Base-by-base conservation (phyloP, 805 yeast genomes). In the Yarrowia yakushimensis region DNA sequence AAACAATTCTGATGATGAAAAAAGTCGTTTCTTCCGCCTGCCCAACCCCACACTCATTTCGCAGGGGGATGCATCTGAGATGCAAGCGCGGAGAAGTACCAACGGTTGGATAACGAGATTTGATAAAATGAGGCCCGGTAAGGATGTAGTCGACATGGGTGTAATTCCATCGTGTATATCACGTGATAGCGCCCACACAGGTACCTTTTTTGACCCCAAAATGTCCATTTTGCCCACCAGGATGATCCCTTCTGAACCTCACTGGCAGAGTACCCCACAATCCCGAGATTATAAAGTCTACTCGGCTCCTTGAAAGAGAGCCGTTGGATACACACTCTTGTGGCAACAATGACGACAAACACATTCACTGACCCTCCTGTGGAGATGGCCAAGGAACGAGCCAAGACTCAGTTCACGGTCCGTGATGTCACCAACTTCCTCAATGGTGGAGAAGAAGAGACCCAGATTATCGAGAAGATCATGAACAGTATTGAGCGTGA, bases 401-500 rank as follows among this genome's bases (percentile, higher is more conserved):
- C 68, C 13, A 68, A 66, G 27, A 74, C 75, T 36, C 63, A 66
- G n/a, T 79, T 79, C 67, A 69, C 71, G 27, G 66, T 70, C 48
- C 69, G 76, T 17, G 73, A 74, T 59, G 66, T 79, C 70, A 77
- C 80, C 64, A 68, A 75, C 67, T 79, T 76, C 68, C 69, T 79
- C 64, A 78, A 76, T 60, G 81, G 81, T 43, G 73, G 77, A 46
- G 65, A 70, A 60, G 73, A 73, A 39, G 69, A 73, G 60, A 76
- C 82, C 18, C 77, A 72, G 45, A 66, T 70, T 41, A 68, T 74
- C 63, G 81, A 78, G 66, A 63, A 65, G 27, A 69, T 81, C 65
- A 66, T 74, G 65, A 73, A 70, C 63, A 79, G 76, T 67, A 74
- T 82, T 73, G 85, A 82, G 73, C 77, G 85, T 50, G 85, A 82